Base-by-base conservation (phyloP, 2,329 filamentous ascomycete species). In the Penicillium sp. region DNA sequence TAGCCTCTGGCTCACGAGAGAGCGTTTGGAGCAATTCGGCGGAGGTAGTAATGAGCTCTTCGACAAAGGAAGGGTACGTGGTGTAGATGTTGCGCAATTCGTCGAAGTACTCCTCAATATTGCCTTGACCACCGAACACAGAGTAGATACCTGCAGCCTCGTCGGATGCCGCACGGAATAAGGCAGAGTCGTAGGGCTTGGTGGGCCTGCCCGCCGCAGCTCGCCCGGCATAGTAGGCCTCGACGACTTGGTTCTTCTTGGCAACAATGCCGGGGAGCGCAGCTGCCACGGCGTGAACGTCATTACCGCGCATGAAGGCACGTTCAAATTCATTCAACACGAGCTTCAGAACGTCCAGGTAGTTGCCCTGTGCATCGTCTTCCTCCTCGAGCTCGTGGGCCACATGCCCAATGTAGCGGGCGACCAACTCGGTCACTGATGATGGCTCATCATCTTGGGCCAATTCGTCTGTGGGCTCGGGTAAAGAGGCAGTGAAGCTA, bases 41-140 rank as follows among this genome's bases (percentile, higher is more conserved):
- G 8, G 91, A 87, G 25, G 86, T 83, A 29, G 83, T 82, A 68
- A 99, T 83, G 61, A 97, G 86, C 62, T 95, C 91, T 64, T 90
- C 88, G 6, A 97, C 86, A 64, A 99, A 95, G 29, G 89, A 89
- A 13, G 90, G 88, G 77, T 99, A 99, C 56, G 92, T 96, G 66
- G 82, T 86, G 79, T 93, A 93, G 55, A 97, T 84, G 73, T 96
- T 89, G 54, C 94, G 87, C 59, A 99, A 84, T 79, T 99, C 94
- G 65, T 99, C 93, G 68, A 99, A 99, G 77, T 99, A 99, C 77
- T 99, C 95, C 76, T 99, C 93, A 61, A 99, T 97, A 75, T 99
- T 99, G 66, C 94, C 94, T 74, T 99, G 94, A 7, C 94, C 94
- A 57, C 94, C 94, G 64, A 97, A 96, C 59, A 99, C 91, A 62